phyloP scores from a whole-genome alignment of 2,329 filamentous ascomycete genomes.

The Colletotrichum theobromicola region DNA sequence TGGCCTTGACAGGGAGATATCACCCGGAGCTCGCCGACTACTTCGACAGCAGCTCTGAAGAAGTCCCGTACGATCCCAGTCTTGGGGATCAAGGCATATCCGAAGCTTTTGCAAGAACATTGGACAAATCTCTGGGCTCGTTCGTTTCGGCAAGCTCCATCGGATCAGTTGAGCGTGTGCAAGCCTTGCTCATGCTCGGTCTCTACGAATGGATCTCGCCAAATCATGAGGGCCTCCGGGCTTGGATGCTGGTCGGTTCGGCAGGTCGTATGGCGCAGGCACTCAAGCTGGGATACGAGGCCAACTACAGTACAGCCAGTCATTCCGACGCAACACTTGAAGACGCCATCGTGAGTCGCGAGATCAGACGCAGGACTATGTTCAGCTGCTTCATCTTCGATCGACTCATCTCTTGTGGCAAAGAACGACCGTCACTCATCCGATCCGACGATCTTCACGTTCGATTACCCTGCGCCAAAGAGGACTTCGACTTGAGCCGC shows the following conservation, averaged over 20 bases:
- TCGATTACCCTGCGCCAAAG: conserved; percentile 70
- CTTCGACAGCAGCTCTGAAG: neutral
- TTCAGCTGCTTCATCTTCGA: conserved; percentile 78
- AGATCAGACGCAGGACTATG: conserved; percentile 71
- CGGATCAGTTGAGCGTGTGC: conserved; percentile 66
- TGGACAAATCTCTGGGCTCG: conserved; percentile 55
- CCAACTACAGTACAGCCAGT: conserved; percentile 32
- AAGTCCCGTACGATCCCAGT: conserved; percentile 26
- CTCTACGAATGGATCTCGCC: conserved; percentile 74
- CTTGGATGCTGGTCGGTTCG: conserved; percentile 70
- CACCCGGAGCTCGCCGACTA: conserved; percentile 49
- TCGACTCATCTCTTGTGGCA: conserved; percentile 70
- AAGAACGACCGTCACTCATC: conserved; percentile 65
- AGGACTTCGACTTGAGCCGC: conserved; percentile 66
- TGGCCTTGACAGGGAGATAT: conserved; percentile 73
- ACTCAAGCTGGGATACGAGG: conserved; percentile 64
- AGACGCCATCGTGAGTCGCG: conserved; percentile 43
- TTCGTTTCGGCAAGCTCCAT: conserved; percentile 50
- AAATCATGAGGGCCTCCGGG: conserved; percentile 57
- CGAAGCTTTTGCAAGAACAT: conserved; percentile 66
- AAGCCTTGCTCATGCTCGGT: conserved; percentile 73
- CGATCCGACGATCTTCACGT: conserved; percentile 63
- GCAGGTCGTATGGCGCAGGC: conserved; percentile 69
- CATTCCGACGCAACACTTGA: conserved; percentile 8
- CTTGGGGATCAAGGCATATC: conserved; percentile 47